These are phyloP conservation scores for Ogataea haglerorum DNA, from an alignment of 805 yeast species.

Conservation along the genomic window DNA sequence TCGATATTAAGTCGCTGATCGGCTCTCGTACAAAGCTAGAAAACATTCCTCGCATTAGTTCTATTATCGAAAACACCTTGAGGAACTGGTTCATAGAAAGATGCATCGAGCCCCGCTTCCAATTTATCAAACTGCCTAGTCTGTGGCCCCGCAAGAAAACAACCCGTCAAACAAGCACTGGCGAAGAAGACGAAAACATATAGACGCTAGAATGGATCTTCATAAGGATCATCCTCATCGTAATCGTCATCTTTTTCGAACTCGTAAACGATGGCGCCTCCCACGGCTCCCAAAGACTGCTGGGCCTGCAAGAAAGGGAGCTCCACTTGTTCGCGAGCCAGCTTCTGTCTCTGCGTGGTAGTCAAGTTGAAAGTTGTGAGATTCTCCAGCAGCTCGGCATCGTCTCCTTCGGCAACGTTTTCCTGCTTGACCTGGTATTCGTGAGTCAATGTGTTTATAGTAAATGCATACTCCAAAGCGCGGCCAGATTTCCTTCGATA, in stretches of 20 bases:
- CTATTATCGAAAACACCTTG: conserved; percentile 75
- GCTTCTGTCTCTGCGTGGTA: conserved; percentile 69
- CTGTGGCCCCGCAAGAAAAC: conserved; percentile 76
- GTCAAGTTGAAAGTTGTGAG: conserved; percentile 85
- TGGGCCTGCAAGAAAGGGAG: conserved; percentile 93
- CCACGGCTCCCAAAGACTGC: conserved; percentile 56
- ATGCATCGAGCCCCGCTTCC: conserved; percentile 91
- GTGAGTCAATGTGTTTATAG: conserved; percentile 49
- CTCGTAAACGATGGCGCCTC: conserved; percentile 95
- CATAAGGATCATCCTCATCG: conserved; percentile 97
- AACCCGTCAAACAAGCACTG: conserved; percentile 38
- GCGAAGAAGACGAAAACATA: conserved; percentile 18
- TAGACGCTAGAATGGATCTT: conserved; percentile 75
- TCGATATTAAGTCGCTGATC: conserved; percentile 80
- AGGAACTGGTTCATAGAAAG: conserved; percentile 89
- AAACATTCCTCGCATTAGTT: conserved; percentile 87
- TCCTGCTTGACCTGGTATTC: conserved; percentile 31
- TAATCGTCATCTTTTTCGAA: conserved; percentile 96
- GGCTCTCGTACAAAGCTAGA: conserved; percentile 92
- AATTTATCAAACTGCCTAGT: conserved; percentile 78
- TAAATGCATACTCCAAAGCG: conserved; percentile 53
- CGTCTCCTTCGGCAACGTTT: conserved; percentile 34
- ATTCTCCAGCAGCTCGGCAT: conserved; percentile 56
- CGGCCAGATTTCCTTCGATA: conserved; percentile 86
- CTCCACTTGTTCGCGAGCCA: conserved; percentile 80